These are phyloP conservation scores for Botryobasidium botryosum DNA, from an alignment of 768 basidiomycete genomes.

Conservation along the genomic window DNA sequence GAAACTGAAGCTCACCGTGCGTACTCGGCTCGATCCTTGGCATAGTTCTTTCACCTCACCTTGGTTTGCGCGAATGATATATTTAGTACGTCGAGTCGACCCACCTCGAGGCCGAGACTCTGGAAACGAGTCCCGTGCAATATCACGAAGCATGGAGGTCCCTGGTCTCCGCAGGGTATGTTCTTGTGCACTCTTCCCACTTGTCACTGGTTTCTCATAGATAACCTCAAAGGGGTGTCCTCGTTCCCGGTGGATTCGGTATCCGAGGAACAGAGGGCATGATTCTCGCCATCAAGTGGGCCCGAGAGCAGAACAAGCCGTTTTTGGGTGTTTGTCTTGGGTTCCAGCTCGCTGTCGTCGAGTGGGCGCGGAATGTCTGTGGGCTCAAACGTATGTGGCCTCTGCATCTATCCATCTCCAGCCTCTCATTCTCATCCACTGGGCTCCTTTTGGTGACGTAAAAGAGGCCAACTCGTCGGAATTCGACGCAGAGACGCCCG, in stretches of 20 bases:
- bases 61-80: not conserved
- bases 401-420: constrained; percentile 29
- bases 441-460: constrained; percentile 8
- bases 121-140: constrained; percentile 60
- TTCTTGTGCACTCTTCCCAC: constrained; percentile 5
- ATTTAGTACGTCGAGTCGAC: constrained; percentile 90
- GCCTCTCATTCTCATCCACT: not conserved
- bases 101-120: constrained; percentile 67
- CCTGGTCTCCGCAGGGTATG: constrained; percentile 76
- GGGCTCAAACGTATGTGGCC: constrained; percentile 26
- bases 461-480: constrained; percentile 77
- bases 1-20: constrained; percentile 67
- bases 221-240: constrained; percentile 54
- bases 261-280: constrained; percentile 89
- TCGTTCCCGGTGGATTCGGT: constrained; percentile 95
- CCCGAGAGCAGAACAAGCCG: constrained; percentile 84
- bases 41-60: not conserved
- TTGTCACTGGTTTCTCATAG: not conserved
- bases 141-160: constrained; percentile 95
- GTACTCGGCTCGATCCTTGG: too few species aligned
- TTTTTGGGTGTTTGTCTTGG: constrained; percentile 96
- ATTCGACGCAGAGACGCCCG: constrained; percentile 41
- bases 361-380: constrained; percentile 81
- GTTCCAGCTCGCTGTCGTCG: constrained; percentile 91
- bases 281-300: constrained; percentile 96